Conservation (phyloP, 805 yeast genomes). For the Candida vartiovaarae region DNA sequence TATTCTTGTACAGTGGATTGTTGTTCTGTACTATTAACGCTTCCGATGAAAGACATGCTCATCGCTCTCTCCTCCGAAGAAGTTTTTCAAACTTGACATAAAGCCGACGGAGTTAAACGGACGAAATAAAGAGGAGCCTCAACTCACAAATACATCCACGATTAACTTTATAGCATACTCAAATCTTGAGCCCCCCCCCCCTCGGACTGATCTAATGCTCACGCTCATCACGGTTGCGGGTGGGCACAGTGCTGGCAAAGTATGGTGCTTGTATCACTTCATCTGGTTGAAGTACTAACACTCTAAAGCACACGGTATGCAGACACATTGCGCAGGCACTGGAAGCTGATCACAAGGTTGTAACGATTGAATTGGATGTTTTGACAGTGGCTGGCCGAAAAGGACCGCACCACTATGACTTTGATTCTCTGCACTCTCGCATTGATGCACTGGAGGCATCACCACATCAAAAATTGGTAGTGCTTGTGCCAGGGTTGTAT, state of each 20-base stretch:
- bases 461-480: slow-evolving; percentile 23
- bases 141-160: not conserved
- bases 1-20: no score
- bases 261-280: slow-evolving; percentile 3
- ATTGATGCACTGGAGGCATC: slow-evolving; percentile 2
- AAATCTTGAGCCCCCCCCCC: no score
- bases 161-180: no score
- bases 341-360: not conserved
- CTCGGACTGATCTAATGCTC: not conserved
- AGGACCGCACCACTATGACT: slow-evolving; percentile 20
- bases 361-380: not conserved
- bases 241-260: slow-evolving; percentile 55
- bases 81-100: no score
- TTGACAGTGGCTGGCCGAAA: slow-evolving; percentile 14
- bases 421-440: slow-evolving; percentile 21
- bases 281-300: not conserved
- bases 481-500: slow-evolving; percentile 70
- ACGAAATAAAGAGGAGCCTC: not conserved
- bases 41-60: no score
- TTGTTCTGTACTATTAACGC: no score
- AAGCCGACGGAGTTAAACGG: no score
- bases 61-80: no score
- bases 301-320: not conserved
- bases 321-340: not conserved
- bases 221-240: slow-evolving; percentile 49